Evolutionary conservation across 139 green algal species (phyloP).

Genomic region (Desmodesmus armatus): DNA sequence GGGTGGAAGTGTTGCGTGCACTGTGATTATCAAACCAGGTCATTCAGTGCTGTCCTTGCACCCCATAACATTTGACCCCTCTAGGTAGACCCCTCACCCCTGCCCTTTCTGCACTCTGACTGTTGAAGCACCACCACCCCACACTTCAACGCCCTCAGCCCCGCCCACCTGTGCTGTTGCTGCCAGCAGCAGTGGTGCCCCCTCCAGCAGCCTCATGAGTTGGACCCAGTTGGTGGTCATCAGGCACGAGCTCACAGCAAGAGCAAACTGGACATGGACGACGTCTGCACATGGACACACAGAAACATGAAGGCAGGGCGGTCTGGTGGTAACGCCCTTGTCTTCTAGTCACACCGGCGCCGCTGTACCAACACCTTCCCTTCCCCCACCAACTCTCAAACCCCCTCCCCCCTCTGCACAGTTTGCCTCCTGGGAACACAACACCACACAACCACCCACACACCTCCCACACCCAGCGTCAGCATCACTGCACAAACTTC

Average conservation of each 20-base stretch:
- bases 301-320: not conserved
- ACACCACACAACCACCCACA: not conserved
- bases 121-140: too few species aligned
- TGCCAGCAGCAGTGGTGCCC: constrained; percentile 22
- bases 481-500: not conserved
- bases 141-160: too few species aligned
- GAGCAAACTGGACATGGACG: constrained; percentile 30
- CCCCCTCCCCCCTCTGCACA: too few species aligned
- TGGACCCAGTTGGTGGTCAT: not conserved
- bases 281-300: not conserved
- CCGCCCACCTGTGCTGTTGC: constrained; percentile 31
- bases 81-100: not conserved
- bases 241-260: constrained; percentile 16
- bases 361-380: not conserved
- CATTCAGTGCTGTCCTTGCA: not conserved
- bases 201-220: constrained; percentile 27
- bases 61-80: not conserved
- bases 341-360: too few species aligned
- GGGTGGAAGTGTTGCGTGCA: too few species aligned
- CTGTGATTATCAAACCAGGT: too few species aligned
- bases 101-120: not conserved
- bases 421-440: too few species aligned
- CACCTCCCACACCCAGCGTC: not conserved
- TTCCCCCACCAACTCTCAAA: not conserved
- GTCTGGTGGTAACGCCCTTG: too few species aligned